phyloP scores from a whole-genome alignment of 805 yeast genomes.

The Diddensiella santjacobensis region DNA sequence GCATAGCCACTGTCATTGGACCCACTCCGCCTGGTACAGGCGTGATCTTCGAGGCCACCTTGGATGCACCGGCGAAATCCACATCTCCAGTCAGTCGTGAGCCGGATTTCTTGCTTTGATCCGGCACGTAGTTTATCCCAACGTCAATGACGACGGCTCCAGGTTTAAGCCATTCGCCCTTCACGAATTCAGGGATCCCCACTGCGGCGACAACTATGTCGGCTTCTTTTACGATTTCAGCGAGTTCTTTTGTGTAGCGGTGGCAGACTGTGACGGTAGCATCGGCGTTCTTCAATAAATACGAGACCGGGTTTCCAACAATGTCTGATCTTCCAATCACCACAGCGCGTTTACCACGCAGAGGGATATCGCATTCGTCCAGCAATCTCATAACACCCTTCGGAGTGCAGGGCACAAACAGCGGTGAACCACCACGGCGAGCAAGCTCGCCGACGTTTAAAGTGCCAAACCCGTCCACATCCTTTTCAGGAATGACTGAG shows the following conservation, averaged over 20 bases:
- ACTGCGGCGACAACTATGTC: conserved; percentile 94
- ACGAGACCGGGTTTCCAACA: conserved; percentile 91
- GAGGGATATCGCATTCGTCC: conserved; percentile 57
- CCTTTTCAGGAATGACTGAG: conserved; percentile 76
- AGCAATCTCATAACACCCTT: conserved; percentile 83
- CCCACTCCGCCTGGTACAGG: conserved; percentile 99
- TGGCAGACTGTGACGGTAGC: conserved; percentile 86
- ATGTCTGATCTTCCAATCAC: conserved; percentile 96
- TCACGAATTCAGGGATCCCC: conserved; percentile 77
- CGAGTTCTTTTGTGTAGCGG: conserved; percentile 64
- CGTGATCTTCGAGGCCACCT: conserved; percentile 67
- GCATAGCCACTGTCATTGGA: conserved; percentile 98
- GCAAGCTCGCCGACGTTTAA: conserved; percentile 86
- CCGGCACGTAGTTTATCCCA: conserved; percentile 86
- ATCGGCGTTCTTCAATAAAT: conserved; percentile 72
- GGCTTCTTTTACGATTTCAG: conserved; percentile 57
- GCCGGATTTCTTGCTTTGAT: conserved; percentile 70
- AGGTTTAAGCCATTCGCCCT: conserved; percentile 81
- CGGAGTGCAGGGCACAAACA: conserved; percentile 92
- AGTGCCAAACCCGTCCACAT: conserved; percentile 93
- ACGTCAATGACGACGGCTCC: conserved; percentile 92
- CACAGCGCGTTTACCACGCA: conserved; percentile 78
- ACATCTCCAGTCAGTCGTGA: conserved; percentile 89
- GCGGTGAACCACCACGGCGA: conserved; percentile 79
- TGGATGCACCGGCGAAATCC: conserved; percentile 63